Base-by-base conservation (phyloP, 192 early-diverging fungal genomes). In the Mortierella hygrophila region DNA sequence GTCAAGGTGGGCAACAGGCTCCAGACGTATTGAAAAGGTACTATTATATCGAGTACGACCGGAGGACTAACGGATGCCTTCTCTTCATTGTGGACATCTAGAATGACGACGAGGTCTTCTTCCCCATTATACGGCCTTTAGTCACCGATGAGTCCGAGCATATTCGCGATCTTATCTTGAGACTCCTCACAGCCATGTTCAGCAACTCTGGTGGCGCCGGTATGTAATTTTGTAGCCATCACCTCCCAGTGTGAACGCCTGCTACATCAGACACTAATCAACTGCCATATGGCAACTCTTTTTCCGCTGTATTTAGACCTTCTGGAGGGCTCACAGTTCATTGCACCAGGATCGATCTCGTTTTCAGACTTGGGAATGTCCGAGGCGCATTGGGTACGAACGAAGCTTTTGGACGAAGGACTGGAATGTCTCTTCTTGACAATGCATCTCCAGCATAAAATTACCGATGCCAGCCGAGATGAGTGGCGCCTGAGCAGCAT, bases 321-420 rank as follows among this genome's bases (percentile, higher is more conserved):
- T 65, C 72, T 83, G 2, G 82, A 83, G 20, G 82, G 82, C 20
- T 46, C 72, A 1, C 46, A 69, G 52, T 52, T 23, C 44, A 83
- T 83, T 70, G 82, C 75, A 4, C 82, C 82, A 41, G 82, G 82
- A 42, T 57, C 82, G 57, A 83, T 83, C 3, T 74, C 82, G 21
- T 83, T 83, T 70, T 29, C 76, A 23, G 76, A 83, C 54, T 52
- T 78, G 15, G 76, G 82, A 16, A 49, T 32, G 44, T 54, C 72
- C 0, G 77, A 83, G 21, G 72, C 52, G 35, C 37, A 37, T 9
- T 83, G 82, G 82, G 77, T 78, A n/a, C 82, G 82, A 29, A 75
- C 82, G 10, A 72, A 57, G 20, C 68, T 83, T 26, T 72, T 83
- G 37, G 76, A 78, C 6, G 21, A 44, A 10, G 72, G 82, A n/a